phyloP scores from a whole-genome alignment of 164 flowering plant species.

The Piper longum region DNA sequence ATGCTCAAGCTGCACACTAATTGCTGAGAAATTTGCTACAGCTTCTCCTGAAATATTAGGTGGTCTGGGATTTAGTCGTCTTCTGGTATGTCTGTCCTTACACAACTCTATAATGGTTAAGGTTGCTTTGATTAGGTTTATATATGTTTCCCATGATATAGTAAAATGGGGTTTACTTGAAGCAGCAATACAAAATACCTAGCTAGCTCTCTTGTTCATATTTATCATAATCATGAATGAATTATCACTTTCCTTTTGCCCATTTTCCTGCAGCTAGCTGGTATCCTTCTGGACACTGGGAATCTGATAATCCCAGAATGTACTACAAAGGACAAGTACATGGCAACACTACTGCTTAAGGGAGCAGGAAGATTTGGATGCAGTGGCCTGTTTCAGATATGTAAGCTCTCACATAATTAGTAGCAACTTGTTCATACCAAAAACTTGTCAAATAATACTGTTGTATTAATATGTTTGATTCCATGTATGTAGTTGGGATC shows the following conservation, averaged over 20 bases:
- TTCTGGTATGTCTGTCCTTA: conserved; percentile 27
- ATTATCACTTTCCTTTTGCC: too few species aligned
- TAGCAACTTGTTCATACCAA: neutral
- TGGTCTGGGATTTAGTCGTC: conserved; percentile 50
- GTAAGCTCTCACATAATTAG: conserved; percentile 12
- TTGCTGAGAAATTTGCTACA: conserved; percentile 47
- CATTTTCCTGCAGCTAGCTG: conserved; percentile 37
- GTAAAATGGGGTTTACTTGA: neutral
- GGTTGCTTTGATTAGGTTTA: neutral
- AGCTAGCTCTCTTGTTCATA: neutral
- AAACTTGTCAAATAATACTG: neutral
- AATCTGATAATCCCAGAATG: conserved; percentile 31
- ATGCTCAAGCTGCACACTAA: conserved; percentile 40
- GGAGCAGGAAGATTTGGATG: conserved; percentile 68
- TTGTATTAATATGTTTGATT: neutral
- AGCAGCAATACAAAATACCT: neutral
- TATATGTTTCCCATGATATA: neutral
- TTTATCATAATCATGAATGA: neutral
- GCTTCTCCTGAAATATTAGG: conserved; percentile 42
- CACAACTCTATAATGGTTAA: too few species aligned
- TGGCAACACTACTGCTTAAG: conserved; percentile 49
- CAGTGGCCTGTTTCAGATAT: conserved; percentile 49
- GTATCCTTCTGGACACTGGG: conserved; percentile 52
- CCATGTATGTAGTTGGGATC: neutral
- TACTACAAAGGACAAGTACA: conserved; percentile 50